Base-by-base conservation (phyloP, 1,284 basidiomycete species). In the Pholiota adiposa region DNA sequence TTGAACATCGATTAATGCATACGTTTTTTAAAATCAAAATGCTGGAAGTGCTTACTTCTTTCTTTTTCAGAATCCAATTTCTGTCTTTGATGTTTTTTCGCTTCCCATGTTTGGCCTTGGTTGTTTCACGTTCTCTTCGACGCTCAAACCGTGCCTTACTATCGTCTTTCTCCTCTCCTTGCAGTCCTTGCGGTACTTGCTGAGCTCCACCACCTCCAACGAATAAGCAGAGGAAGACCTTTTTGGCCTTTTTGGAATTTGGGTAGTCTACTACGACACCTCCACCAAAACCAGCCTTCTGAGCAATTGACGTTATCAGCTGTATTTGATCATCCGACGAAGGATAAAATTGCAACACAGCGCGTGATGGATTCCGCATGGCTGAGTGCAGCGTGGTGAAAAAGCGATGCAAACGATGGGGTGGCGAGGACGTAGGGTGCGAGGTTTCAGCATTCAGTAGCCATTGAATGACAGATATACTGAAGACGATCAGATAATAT, bases 381-480 rank as follows among this genome's bases (percentile, higher is more conserved):
- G 90, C 86, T 1, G 96, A 94, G 77, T 98, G 94, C 25, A 99
- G 86, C 9, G 97, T 97, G 31, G 94, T 96, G 81, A 99, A 99
- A 81, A 99, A 99, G 36, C 93, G 88, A 25, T 86, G 86, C 33
- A 99, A 84, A 44, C 97, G 92, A 69, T 95, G 92, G 0, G 96
- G 92, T 0, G 97, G 97, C 1, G 96, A 97, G 59, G 91, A 92
- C 19, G 90, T 92, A 34, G 95, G 93, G 63, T 94, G 88, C 2
- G 93, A 90, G 27, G 94, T 92, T 75, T 99, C 97, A 40, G 97
- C 97, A 73, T 99, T 99, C 62, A 98, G 85, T 0, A 99, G 84
- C 97, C 97, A 99, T 78, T 99, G 97, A 2, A 99, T 83, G 23
- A 98, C 97, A 19, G 97, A 99, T 71, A 99, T 94, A 71, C 96